phyloP scores from a whole-genome alignment of 257 asterid species.

The Fraxinus excelsior region DNA sequence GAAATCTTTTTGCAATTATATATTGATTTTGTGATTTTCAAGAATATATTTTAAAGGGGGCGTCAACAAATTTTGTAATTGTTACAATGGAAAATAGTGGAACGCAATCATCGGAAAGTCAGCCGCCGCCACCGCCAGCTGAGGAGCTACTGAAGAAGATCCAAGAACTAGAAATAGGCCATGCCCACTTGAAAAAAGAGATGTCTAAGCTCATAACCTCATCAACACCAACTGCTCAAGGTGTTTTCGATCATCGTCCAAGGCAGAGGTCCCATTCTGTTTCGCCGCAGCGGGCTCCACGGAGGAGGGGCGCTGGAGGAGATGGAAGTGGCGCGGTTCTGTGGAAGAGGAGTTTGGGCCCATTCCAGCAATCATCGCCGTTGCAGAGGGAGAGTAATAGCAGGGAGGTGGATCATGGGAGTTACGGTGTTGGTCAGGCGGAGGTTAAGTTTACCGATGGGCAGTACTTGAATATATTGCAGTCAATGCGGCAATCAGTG shows the following conservation, averaged over 20 bases:
- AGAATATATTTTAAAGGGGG: constrained; percentile 5
- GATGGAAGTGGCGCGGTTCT: constrained; percentile 38
- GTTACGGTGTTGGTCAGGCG: constrained; percentile 37
- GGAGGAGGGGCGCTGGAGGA: constrained; percentile 35
- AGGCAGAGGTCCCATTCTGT: constrained; percentile 77
- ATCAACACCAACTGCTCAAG: constrained; percentile 31
- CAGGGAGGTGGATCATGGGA: constrained; percentile 22
- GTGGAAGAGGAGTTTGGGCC: constrained; percentile 66
- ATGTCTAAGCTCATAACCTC: constrained; percentile 63
- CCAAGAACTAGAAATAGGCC: constrained; percentile 75
- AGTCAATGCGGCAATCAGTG: constrained; percentile 88
- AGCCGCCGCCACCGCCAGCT: constrained; percentile 49
- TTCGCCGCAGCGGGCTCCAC: constrained; percentile 70
- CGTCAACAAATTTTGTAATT: neutral
- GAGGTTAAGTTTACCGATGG: constrained; percentile 64
- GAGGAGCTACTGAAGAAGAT: constrained; percentile 91
- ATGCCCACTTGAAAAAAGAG: constrained; percentile 78
- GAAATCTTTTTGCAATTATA: neutral
- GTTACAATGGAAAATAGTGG: constrained; percentile 3
- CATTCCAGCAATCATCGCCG: constrained; percentile 78
- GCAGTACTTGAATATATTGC: constrained; percentile 83
- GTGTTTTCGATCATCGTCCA: constrained; percentile 37
- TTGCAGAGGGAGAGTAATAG: constrained; percentile 69
- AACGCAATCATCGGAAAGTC: constrained; percentile 30
- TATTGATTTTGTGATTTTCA: neutral